Conservation (phyloP, 495 filamentous ascomycete genomes). For the Bacidia rubella region DNA sequence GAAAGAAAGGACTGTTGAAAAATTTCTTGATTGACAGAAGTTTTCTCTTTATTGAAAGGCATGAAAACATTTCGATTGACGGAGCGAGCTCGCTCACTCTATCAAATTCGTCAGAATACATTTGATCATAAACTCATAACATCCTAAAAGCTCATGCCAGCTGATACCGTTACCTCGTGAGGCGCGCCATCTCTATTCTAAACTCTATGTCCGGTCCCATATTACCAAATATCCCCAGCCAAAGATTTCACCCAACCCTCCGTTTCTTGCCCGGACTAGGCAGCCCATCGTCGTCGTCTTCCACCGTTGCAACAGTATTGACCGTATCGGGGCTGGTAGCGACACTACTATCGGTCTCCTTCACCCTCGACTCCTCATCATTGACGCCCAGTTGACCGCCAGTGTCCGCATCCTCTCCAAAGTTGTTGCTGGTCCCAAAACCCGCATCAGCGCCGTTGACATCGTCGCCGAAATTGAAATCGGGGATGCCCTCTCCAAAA, state of each 20-base stretch:
- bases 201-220: no score
- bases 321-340: conserved; percentile 9
- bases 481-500: not conserved
- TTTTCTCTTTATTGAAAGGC: no score
- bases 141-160: no score
- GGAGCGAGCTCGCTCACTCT: no score
- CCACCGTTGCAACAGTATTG: not conserved
- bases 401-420: not conserved
- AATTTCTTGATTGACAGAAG: no score
- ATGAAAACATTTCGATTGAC: no score
- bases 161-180: no score
- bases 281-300: not conserved
- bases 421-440: not conserved
- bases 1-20: no score
- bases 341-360: conserved; percentile 14
- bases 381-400: not conserved
- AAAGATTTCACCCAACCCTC: not conserved
- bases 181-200: no score
- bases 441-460: not conserved
- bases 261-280: not conserved
- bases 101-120: no score
- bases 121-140: no score
- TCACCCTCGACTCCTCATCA: conserved; percentile 8
- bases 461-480: conserved; percentile 14
- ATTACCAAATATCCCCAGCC: no score